Evolutionary conservation across 345 rosid genomes (phyloP).

Genomic region (Kernera saxatilis): DNA sequence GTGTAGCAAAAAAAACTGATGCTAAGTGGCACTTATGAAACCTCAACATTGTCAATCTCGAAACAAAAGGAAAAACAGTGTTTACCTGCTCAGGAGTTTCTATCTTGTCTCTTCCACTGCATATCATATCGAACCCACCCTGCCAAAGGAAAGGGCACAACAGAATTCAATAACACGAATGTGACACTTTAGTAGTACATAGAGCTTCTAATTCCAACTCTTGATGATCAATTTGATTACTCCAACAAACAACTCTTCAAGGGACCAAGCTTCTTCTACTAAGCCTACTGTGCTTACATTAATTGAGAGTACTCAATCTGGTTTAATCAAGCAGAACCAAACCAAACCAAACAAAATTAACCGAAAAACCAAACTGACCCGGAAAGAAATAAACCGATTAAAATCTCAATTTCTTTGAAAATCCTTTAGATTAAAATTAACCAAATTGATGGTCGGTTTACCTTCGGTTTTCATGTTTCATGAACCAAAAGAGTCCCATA

Average conservation of each 20-base stretch:
- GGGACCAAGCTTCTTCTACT: background rate
- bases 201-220: background rate
- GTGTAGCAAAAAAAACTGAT: slow-evolving; percentile 21
- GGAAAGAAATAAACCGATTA: background rate
- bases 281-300: background rate
- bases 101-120: slow-evolving; percentile 98
- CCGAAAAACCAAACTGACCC: background rate
- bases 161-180: background rate
- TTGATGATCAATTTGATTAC: background rate
- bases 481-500: background rate
- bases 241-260: background rate
- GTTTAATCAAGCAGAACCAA: background rate
- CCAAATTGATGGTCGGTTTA: background rate
- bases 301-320: background rate
- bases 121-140: slow-evolving; percentile 99
- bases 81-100: slow-evolving; percentile 95
- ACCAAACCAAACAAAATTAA: background rate
- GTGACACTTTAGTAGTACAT: background rate
- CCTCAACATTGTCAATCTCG: slow-evolving; percentile 23
- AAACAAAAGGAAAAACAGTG: background rate
- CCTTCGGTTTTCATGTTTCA: background rate
- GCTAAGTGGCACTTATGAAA: background rate
- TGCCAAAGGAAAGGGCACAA: slow-evolving; percentile 24
- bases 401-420: background rate
- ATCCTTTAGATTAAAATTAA: background rate